These are phyloP conservation scores for Xylaria hypoxylon DNA, from an alignment of 2,329 filamentous ascomycete genomes.

Conservation along the genomic window DNA sequence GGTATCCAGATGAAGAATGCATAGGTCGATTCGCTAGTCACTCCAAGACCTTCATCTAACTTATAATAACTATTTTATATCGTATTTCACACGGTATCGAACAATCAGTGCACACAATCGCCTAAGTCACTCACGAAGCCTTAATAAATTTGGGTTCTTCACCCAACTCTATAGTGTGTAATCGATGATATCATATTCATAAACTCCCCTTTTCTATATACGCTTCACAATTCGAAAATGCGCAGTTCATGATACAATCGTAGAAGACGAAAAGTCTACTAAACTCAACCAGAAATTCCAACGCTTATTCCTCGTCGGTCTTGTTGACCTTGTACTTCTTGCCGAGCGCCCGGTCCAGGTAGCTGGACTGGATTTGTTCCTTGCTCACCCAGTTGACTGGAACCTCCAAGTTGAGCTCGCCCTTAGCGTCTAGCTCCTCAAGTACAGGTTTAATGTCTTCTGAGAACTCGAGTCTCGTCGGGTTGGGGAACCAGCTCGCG, in stretches of 20 bases:
- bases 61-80: background rate
- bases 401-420: constrained; percentile 58
- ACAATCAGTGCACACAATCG: background rate
- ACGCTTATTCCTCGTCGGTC: constrained; percentile 38
- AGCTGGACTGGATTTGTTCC: constrained; percentile 57
- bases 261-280: constrained; percentile 13
- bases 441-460: constrained; percentile 62
- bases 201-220: background rate
- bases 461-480: constrained; percentile 66
- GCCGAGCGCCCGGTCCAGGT: constrained; percentile 68
- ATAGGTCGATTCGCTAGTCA: no score
- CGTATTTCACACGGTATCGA: background rate
- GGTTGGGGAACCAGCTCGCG: constrained; percentile 67
- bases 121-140: background rate
- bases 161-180: background rate
- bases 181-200: background rate
- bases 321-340: constrained; percentile 73
- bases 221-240: constrained; percentile 11
- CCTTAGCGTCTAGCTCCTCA: constrained; percentile 50
- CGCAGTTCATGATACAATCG: constrained; percentile 2
- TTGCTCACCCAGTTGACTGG: constrained; percentile 62
- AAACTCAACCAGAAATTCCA: background rate
- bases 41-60: background rate
- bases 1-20: no score
- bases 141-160: background rate